phyloP scores from a whole-genome alignment of 768 basidiomycete genomes.

The Rubroboletus satanas region DNA sequence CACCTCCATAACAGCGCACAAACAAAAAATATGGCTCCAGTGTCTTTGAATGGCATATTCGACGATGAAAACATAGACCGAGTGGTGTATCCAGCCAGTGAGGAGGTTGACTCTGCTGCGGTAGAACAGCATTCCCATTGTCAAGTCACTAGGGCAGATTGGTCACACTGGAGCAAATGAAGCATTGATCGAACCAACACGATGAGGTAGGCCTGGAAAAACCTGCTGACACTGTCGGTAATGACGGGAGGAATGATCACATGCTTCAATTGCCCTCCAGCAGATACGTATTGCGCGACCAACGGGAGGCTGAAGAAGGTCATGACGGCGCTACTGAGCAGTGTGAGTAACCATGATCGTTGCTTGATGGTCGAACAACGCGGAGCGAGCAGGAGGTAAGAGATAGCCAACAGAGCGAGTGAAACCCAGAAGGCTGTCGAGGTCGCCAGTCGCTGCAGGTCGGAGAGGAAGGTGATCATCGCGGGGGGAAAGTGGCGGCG shows the following conservation, averaged over 20 bases:
- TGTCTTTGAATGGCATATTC: constrained; percentile 34
- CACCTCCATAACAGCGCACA: constrained; percentile 48
- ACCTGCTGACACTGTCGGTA: constrained; percentile 29
- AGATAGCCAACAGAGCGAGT: constrained; percentile 10
- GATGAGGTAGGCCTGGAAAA: constrained; percentile 48
- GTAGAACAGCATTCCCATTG: constrained; percentile 45
- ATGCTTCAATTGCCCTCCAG: constrained; percentile 26
- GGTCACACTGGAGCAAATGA: constrained; percentile 7
- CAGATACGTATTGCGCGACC: constrained; percentile 27
- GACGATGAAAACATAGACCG: constrained; percentile 40
- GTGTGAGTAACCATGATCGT: constrained; percentile 46
- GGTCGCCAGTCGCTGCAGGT: constrained; percentile 18
- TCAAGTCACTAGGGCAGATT: constrained; percentile 37
- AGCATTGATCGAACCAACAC: constrained; percentile 24
- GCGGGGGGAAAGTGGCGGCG: constrained; percentile 16
- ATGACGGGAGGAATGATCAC: constrained; percentile 20
- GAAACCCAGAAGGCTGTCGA: constrained; percentile 24
- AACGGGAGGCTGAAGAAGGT: constrained; percentile 40
- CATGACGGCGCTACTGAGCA: constrained; percentile 39
- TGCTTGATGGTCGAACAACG: constrained; percentile 37
- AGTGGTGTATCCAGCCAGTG: constrained; percentile 55
- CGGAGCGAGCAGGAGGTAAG: constrained; percentile 32
- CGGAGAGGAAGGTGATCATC: constrained; percentile 21
- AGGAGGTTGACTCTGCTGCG: constrained; percentile 43
- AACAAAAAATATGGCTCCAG: constrained; percentile 42